These are phyloP conservation scores for Stachybotrys chartarum DNA, from an alignment of 2,329 filamentous ascomycete genomes.

Conservation along the genomic window DNA sequence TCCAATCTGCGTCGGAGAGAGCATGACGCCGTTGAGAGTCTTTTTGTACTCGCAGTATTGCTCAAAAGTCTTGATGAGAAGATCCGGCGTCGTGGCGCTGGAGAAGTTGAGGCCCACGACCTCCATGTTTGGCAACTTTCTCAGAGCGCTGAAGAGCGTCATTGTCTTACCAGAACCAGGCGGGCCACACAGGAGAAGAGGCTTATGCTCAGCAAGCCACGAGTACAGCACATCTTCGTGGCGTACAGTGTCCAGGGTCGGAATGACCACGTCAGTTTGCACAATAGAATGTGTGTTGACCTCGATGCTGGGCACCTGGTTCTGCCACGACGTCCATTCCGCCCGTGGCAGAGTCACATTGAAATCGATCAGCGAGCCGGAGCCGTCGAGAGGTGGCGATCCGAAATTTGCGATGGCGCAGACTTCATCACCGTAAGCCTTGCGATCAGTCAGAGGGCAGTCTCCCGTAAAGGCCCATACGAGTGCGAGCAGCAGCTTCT, in stretches of 20 bases:
- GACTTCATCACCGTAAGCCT: slow-evolving; percentile 80
- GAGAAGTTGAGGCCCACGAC: slow-evolving; percentile 99
- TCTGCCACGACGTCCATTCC: slow-evolving; percentile 91
- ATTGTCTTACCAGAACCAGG: slow-evolving; percentile 99
- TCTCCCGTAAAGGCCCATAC: slow-evolving; percentile 97
- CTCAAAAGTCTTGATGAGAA: slow-evolving; percentile 98
- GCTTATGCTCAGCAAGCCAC: slow-evolving; percentile 98
- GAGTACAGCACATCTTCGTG: slow-evolving; percentile 99
- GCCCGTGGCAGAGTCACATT: slow-evolving; percentile 81
- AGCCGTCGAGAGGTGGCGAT: slow-evolving; percentile 69
- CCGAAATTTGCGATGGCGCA: slow-evolving; percentile 79
- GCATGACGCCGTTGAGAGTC: slow-evolving; percentile 89
- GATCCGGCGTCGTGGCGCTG: slow-evolving; percentile 93
- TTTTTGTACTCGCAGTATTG: slow-evolving; percentile 99
- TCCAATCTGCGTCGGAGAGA: slow-evolving; percentile 93
- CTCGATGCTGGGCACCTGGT: slow-evolving; percentile 87
- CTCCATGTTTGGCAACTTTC: slow-evolving; percentile 97
- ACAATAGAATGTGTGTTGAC: slow-evolving; percentile 98
- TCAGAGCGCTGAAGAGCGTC: slow-evolving; percentile 95
- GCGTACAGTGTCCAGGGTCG: slow-evolving; percentile 91
- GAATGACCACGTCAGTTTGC: slow-evolving; percentile 97
- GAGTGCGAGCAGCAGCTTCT: slow-evolving; percentile 86
- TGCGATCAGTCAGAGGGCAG: slow-evolving; percentile 81
- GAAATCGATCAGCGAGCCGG: slow-evolving; percentile 87
- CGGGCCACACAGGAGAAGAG: slow-evolving; percentile 89